Base-by-base conservation (phyloP, 129 eudicot species). In the Centrapalus pauciflorus region DNA sequence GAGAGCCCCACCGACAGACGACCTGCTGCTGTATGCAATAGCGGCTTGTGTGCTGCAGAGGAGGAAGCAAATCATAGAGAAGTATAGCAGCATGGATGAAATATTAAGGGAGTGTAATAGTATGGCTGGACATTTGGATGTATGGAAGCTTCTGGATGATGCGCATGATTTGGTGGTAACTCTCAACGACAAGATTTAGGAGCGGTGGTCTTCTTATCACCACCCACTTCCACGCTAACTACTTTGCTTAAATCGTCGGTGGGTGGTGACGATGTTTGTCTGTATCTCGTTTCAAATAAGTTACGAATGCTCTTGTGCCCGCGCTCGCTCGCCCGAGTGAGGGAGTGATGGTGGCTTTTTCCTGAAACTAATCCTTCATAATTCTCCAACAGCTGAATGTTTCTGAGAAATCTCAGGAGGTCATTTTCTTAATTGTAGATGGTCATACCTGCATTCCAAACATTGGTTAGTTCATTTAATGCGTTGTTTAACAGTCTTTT, bases 21-120 rank as follows among this genome's bases (percentile, higher is more conserved):
- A 89, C 65, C 70, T 89, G 19, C 73, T 89, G 27, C 73, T 89
- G 20, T 89, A 77, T 37, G 96, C 96, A 2, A 80, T 89, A 33
- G 96, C 96, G 27, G 96, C 96, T 0, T 80, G 81, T 27, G 96
- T 89, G 23, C 70, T 89, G 72, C 92, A 85, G 63, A 83, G 82
- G 74, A 82, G 87, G 81, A 89, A 80, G 70, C 71, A 50, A 54
- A 89, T 89, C 0, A 81, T 89, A 61, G 96, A 89, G 59, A 89
- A 85, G 71, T 89, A 89, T 61, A 85, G 84, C 83, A 85, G 93
- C 76, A 79, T 89, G 93, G 96, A 89, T 80, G 96, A 89, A 10
- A 89, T 89, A 30, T 60, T 89, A 81, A 78, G 80, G 85, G 96
- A 85, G 80, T 89, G 96, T 64, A 82, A 89, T 68, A 73, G 79